These are phyloP conservation scores for Platanthera zijinensis DNA, from an alignment of 106 monocot genomes.

Conservation along the genomic window DNA sequence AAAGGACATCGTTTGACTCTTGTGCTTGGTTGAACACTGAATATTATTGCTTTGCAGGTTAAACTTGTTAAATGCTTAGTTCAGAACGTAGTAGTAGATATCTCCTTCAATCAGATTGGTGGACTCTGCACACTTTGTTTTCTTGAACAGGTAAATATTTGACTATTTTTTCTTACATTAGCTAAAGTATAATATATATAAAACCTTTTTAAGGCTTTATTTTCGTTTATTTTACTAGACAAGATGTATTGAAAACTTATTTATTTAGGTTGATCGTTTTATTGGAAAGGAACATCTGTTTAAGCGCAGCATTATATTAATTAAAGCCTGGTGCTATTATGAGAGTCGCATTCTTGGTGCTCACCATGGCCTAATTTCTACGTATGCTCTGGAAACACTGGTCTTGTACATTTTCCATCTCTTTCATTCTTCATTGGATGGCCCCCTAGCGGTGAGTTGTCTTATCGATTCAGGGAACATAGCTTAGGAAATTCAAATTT, in stretches of 20 bases:
- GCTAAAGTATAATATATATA: not conserved
- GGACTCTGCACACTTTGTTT: slow-evolving; percentile 86
- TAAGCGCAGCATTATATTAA: slow-evolving; percentile 80
- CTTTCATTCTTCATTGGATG: slow-evolving; percentile 62
- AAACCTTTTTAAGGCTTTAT: not conserved
- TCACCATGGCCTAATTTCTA: slow-evolving; percentile 84
- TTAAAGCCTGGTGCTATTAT: slow-evolving; percentile 98
- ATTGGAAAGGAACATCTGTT: slow-evolving; percentile 84
- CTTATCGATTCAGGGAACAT: not conserved
- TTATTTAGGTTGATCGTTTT: slow-evolving; percentile 48
- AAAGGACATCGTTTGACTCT: not conserved
- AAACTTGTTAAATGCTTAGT: slow-evolving; percentile 91
- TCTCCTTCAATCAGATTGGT: slow-evolving; percentile 91
- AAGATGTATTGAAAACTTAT: not conserved
- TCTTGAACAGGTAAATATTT: slow-evolving; percentile 58
- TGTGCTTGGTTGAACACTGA: not conserved
- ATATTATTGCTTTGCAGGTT: slow-evolving; percentile 38
- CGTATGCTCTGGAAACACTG: slow-evolving; percentile 94
- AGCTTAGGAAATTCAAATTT: not conserved
- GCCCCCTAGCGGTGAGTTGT: slow-evolving; percentile 68
- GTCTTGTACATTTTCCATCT: slow-evolving; percentile 79
- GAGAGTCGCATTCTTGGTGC: slow-evolving; percentile 98
- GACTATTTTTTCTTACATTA: not conserved
- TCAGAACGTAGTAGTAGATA: slow-evolving; percentile 90
- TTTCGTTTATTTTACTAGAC: not conserved